Evolutionary conservation across 2,329 filamentous ascomycete species (phyloP), one percentile per base, ranked within the genome.

Genomic region (Talaromyces sp.): DNA sequence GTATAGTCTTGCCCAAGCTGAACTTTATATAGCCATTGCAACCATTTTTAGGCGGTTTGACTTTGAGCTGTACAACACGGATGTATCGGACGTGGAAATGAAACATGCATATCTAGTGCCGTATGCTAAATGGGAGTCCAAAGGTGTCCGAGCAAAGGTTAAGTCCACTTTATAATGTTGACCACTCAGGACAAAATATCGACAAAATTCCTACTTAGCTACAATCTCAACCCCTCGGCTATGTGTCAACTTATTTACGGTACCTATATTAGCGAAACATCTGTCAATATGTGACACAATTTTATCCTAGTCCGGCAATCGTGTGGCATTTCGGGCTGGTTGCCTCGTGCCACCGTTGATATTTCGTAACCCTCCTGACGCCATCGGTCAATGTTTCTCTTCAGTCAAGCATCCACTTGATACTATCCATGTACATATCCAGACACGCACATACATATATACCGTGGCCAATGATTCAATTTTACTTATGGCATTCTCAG

Each of bases 1-100:
- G n/a, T 14, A n/a, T n/a, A 73, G 72, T 27, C 67, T 75, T 3
- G 73, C 73, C 0, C 67, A 69, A 9, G 68, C 72, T 2, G 73
- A 75, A 56, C 66, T 75, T 8, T 70, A 71, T 58, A 53, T 75
- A 14, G 65, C 65, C 3, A 61, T 74, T 14, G 68, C 72, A 4
- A 64, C 65, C 0, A 56, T 75, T 4, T 69, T 74, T 52, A 65
- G 71, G 21, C 61, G 66, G 14, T 70, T 73, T 31, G 62, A 71
- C 0, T 64, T 75, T 38, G 67, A 74, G 41, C 61, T 75, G 24
- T 69, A 66, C 58, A 66, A 74, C 29, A 75, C 73, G 6, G 32
- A 56, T 24, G 24, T 55, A 31, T 59, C 58, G 17, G 58, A 59
- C n/a, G 58, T 59, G 53, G 52, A 59, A 19, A 59, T 59, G 58